Percentiles rank a stretch among this genome's conserved stretches.
Evolutionary conservation across 306 rosid species (phyloP).

Genomic region (Lupinus albus): DNA sequence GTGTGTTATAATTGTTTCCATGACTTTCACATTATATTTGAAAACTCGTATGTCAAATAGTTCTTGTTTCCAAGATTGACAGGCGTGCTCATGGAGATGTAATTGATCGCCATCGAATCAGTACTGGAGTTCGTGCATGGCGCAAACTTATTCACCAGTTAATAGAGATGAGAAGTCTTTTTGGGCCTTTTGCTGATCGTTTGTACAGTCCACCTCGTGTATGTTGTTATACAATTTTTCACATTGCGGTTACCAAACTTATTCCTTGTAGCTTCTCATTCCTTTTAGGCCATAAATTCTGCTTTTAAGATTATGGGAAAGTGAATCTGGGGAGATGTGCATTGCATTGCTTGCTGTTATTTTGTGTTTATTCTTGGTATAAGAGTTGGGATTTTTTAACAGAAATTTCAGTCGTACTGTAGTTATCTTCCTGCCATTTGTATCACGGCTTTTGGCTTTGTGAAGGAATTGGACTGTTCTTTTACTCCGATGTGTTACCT

Average conservation of each 20-base stretch:
- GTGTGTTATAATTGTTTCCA: slow-evolving; percentile 42
- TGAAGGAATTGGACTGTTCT: slow-evolving; percentile 39
- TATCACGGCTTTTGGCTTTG: slow-evolving; percentile 15
- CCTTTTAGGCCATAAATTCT: slow-evolving; percentile 20
- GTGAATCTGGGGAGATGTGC: slow-evolving; percentile 30
- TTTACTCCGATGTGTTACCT: slow-evolving; percentile 22
- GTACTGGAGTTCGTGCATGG: slow-evolving; percentile 88
- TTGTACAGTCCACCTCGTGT: slow-evolving; percentile 71
- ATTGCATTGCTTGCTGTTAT: slow-evolving; percentile 18
- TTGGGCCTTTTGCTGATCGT: slow-evolving; percentile 75
- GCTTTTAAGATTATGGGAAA: slow-evolving; percentile 4
- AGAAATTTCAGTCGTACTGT: slow-evolving; percentile 28
- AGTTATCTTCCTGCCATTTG: slow-evolving; percentile 8
- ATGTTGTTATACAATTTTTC: slow-evolving; percentile 49
- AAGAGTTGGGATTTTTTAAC: slow-evolving; percentile 3
- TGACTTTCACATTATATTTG: slow-evolving; percentile 26
- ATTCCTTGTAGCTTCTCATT: slow-evolving; percentile 13
- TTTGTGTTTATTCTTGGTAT: slow-evolving; percentile 14
- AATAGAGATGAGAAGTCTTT: slow-evolving; percentile 87
- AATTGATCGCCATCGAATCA: slow-evolving; percentile 66
- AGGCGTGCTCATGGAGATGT: slow-evolving; percentile 85
- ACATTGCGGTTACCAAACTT: slow-evolving; percentile 23
- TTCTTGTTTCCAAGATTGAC: slow-evolving; percentile 70
- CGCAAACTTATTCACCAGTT: slow-evolving; percentile 84
- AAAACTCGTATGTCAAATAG: slow-evolving; percentile 41